Evolutionary conservation across 108 stramenopile genomes (phyloP).

Genomic region (Cyclotella choctawhatcheeana): DNA sequence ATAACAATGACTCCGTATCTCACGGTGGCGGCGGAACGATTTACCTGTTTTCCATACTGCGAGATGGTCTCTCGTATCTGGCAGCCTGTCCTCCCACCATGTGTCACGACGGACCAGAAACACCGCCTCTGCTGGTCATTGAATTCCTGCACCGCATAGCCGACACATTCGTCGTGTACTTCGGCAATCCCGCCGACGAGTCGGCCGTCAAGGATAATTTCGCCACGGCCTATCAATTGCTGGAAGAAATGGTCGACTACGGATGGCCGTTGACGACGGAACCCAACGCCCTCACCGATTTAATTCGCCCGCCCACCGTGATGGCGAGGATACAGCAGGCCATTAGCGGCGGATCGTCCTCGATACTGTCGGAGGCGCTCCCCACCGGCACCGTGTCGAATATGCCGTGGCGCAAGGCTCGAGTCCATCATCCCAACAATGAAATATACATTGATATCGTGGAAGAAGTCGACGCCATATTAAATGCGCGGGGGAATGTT

Average conservation of each 20-base stretch:
- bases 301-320: slow-evolving; percentile 94
- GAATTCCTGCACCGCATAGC: slow-evolving; percentile 97
- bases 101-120: slow-evolving; percentile 58
- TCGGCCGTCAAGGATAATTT: slow-evolving; percentile 97
- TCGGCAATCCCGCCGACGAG: slow-evolving; percentile 93
- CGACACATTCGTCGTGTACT: slow-evolving; percentile 95
- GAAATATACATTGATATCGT: slow-evolving; percentile 98
- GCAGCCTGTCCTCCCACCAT: slow-evolving; percentile 76
- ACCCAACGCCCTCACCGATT: slow-evolving; percentile 95
- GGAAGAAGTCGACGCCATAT: slow-evolving; percentile 96
- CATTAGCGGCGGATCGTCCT: slow-evolving; percentile 58
- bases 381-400: slow-evolving; percentile 93
- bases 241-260: slow-evolving; percentile 99
- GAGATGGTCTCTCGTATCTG: slow-evolving; percentile 92
- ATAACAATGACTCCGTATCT: slow-evolving; percentile 20
- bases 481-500: slow-evolving; percentile 86
- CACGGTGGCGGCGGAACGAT: slow-evolving; percentile 36
- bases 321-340: slow-evolving; percentile 78
- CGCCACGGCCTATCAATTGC: slow-evolving; percentile 94
- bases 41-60: slow-evolving; percentile 75
- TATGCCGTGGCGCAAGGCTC: slow-evolving; percentile 98
- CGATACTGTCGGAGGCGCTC: slow-evolving; percentile 72
- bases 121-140: slow-evolving; percentile 89
- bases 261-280: slow-evolving; percentile 99
- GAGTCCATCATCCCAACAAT: slow-evolving; percentile 92